These are phyloP conservation scores for Barbarea vulgaris DNA, from an alignment of 345 rosid species.

Conservation along the genomic window DNA sequence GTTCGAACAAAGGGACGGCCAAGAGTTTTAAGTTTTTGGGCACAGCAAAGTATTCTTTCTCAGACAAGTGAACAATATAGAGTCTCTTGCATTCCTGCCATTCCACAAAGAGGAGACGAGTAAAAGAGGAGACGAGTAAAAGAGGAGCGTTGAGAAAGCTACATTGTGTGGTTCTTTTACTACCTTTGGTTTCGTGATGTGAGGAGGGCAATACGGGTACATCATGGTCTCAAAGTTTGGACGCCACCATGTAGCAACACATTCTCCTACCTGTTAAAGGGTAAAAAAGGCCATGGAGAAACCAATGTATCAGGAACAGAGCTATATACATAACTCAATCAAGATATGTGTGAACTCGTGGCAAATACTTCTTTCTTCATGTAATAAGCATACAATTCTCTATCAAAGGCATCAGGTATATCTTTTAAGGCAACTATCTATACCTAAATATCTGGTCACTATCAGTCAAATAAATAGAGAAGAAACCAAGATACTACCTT, in stretches of 20 bases:
- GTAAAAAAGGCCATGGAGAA: not conserved
- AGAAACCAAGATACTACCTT: conserved; percentile 55
- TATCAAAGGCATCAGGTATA: conserved; percentile 4
- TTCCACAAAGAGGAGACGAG: conserved; percentile 21
- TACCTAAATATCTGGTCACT: not conserved
- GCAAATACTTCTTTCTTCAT: conserved; percentile 9
- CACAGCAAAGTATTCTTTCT: conserved; percentile 95
- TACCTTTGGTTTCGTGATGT: conserved; percentile 96
- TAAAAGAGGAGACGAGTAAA: conserved; percentile 22
- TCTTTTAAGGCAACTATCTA: not conserved
- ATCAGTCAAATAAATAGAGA: conserved; percentile 4
- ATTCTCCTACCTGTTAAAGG: conserved; percentile 79
- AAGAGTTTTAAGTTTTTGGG: conserved; percentile 97
- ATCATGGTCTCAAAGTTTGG: conserved; percentile 96
- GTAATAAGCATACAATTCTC: not conserved
- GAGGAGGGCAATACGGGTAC: conserved; percentile 99
- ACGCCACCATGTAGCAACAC: conserved; percentile 99
- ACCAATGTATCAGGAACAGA: conserved; percentile 18
- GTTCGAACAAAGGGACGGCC: conserved; percentile 96
- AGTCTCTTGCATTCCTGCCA: conserved; percentile 98
- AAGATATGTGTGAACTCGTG: conserved; percentile 11
- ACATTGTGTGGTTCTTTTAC: not conserved
- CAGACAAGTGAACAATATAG: conserved; percentile 88
- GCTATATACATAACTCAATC: not conserved
- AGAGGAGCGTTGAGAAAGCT: not conserved